phyloP scores from a whole-genome alignment of 345 rosid species.

The Lagerstroemia speciosa region DNA sequence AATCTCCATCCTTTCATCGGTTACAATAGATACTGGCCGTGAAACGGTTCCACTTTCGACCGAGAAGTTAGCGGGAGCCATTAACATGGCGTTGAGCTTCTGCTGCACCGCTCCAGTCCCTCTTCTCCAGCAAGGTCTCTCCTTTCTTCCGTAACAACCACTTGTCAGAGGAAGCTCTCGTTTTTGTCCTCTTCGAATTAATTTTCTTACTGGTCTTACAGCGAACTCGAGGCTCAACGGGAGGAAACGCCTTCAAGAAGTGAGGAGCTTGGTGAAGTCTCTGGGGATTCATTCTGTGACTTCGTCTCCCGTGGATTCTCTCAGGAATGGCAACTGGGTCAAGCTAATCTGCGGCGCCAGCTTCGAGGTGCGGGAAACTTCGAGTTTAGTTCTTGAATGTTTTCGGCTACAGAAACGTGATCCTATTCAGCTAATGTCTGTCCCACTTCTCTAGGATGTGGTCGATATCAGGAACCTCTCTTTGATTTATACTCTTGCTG shows the following conservation, averaged over 20 bases:
- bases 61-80: background rate
- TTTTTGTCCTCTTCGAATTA: background rate
- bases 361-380: slow-evolving; percentile 36
- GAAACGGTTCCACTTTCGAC: background rate
- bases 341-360: slow-evolving; percentile 67
- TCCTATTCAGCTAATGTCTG: background rate
- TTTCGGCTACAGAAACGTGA: background rate
- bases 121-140: slow-evolving; percentile 20
- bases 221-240: slow-evolving; percentile 14
- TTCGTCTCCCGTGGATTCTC: slow-evolving; percentile 37
- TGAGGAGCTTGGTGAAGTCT: slow-evolving; percentile 24
- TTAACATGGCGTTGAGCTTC: slow-evolving; percentile 31
- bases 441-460: slow-evolving; percentile 29
- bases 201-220: background rate
- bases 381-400: background rate
- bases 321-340: slow-evolving; percentile 51
- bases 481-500: slow-evolving; percentile 54
- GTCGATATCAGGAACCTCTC: slow-evolving; percentile 56
- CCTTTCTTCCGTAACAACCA: background rate
- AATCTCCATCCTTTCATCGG: background rate
- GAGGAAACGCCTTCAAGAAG: slow-evolving; percentile 17
- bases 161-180: background rate
- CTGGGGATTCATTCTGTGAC: slow-evolving; percentile 27
- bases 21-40: too few species aligned
- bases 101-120: slow-evolving; percentile 22